phyloP scores from a whole-genome alignment of 495 filamentous ascomycete genomes.

The Annulohypoxylon moriforme region DNA sequence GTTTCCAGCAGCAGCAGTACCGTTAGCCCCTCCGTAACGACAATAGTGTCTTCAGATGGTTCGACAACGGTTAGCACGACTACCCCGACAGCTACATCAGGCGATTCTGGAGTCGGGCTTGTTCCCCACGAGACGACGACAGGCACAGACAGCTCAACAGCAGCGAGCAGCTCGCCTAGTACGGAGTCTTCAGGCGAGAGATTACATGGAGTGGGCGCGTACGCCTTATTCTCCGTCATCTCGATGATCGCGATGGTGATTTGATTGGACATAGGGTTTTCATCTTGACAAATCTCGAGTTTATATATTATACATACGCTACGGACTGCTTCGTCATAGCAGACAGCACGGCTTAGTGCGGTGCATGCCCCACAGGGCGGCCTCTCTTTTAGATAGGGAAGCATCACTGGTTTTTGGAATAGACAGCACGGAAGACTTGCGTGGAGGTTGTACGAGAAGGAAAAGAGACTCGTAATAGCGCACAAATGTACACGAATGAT shows the following conservation, averaged over 20 bases:
- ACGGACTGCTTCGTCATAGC: constrained; percentile 22
- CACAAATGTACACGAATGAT: constrained; percentile 32
- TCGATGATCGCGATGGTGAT: constrained; percentile 24
- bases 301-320: constrained; percentile 17
- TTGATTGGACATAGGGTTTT: constrained; percentile 8
- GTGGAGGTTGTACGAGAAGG: not conserved
- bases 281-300: constrained; percentile 6
- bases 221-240: constrained; percentile 22
- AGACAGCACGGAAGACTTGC: constrained; percentile 3
- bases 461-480: not conserved
- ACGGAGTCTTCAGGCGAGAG: constrained; percentile 29
- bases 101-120: constrained; percentile 29
- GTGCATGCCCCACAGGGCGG: not conserved
- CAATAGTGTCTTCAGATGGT: constrained; percentile 17
- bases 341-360: not conserved
- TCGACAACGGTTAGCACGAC: constrained; percentile 30
- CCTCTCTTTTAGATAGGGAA: constrained; percentile 8
- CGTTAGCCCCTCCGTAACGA: constrained; percentile 17
- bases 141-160: constrained; percentile 11
- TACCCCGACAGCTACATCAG: constrained; percentile 23
- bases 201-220: constrained; percentile 11
- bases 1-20: constrained; percentile 15
- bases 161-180: constrained; percentile 17
- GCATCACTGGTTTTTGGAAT: constrained; percentile 13
- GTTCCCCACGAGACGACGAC: constrained; percentile 15